Conservation (phyloP, 495 filamentous ascomycete genomes). For the Neurospora terricola region DNA sequence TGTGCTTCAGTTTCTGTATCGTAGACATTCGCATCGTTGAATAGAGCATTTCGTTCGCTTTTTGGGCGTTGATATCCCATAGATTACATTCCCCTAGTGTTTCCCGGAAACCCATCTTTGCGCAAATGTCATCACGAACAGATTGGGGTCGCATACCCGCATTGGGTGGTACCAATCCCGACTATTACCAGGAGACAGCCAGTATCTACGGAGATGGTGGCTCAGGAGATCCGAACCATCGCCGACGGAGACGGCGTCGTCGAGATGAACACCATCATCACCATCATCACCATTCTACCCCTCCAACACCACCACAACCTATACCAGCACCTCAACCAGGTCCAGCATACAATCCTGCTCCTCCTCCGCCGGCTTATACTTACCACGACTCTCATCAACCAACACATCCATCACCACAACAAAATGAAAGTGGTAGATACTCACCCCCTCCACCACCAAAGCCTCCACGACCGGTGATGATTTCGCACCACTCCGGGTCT, state of each 20-base stretch:
- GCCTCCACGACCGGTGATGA: constrained; percentile 3
- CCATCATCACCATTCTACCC: background rate
- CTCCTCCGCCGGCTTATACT: background rate
- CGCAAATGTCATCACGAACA: background rate
- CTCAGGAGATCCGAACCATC: background rate
- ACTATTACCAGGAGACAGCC: constrained; percentile 13
- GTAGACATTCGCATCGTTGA: background rate
- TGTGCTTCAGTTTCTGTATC: background rate
- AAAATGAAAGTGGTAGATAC: background rate
- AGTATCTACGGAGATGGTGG: background rate
- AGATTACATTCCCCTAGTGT: background rate
- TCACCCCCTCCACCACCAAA: constrained; percentile 1
- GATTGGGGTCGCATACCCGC: background rate
- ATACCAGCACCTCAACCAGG: background rate
- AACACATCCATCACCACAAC: background rate
- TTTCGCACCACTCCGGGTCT: background rate
- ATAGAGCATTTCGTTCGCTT: too few species aligned
- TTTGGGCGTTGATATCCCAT: background rate
- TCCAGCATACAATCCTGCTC: background rate
- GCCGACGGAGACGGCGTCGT: background rate
- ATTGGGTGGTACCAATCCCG: constrained; percentile 6
- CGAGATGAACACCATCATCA: background rate
- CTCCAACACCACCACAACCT: background rate
- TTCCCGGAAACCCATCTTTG: background rate
- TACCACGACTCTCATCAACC: background rate